Evolutionary conservation across 805 yeast species (phyloP).

Genomic region (Spathaspora passalidarum): DNA sequence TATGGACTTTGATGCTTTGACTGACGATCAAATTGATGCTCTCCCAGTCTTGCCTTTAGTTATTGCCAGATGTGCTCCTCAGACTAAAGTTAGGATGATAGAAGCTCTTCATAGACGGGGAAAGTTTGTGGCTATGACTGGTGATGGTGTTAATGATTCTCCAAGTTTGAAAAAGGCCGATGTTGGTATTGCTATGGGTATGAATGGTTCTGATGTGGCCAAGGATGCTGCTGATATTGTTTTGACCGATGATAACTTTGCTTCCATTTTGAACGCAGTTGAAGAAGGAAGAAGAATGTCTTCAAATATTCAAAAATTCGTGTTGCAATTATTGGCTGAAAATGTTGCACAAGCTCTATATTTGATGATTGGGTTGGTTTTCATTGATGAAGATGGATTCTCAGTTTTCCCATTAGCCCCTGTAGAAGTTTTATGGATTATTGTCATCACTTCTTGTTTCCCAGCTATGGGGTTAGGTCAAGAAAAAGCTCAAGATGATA

Average conservation of each 20-base stretch:
- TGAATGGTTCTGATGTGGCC: conserved; percentile 94
- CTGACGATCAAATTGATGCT: conserved; percentile 58
- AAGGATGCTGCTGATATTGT: conserved; percentile 97
- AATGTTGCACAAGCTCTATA: conserved; percentile 54
- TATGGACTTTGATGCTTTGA: conserved; percentile 59
- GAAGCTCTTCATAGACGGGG: conserved; percentile 56
- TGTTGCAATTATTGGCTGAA: conserved; percentile 31
- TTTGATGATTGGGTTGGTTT: conserved; percentile 72
- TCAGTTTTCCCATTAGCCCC: conserved; percentile 79
- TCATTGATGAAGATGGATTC: conserved; percentile 55
- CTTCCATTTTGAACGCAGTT: conserved; percentile 83
- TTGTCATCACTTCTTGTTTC: conserved; percentile 34
- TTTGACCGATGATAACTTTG: conserved; percentile 90
- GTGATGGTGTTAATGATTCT: conserved; percentile 97
- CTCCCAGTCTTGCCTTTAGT: conserved; percentile 69
- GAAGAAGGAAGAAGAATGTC: conserved; percentile 33
- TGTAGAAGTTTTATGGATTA: conserved; percentile 33
- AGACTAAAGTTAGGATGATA: conserved; percentile 77
- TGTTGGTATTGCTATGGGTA: conserved; percentile 90
- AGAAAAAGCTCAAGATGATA: conserved; percentile 61
- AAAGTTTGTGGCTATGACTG: conserved; percentile 77
- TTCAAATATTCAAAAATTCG: conserved; percentile 32
- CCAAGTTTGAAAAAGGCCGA: conserved; percentile 93
- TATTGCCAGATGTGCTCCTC: conserved; percentile 81
- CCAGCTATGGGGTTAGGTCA: conserved; percentile 42